Conservation (phyloP, 2,329 filamentous ascomycete species). For the Scytalidium sp. region DNA sequence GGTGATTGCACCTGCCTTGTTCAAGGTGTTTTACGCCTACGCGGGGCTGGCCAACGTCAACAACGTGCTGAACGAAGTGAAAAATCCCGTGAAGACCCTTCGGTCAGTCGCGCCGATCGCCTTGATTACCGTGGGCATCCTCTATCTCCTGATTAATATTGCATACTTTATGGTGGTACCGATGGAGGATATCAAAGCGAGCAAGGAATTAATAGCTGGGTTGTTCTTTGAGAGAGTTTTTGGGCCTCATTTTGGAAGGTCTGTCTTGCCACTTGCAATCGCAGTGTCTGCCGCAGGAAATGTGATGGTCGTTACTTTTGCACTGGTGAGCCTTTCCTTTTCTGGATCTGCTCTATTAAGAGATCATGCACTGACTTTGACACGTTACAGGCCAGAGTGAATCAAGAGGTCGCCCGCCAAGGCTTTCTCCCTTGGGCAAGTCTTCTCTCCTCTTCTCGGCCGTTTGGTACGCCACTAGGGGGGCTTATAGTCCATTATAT, state of each 20-base stretch:
- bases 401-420: constrained; percentile 45
- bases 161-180: constrained; percentile 60
- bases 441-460: constrained; percentile 26
- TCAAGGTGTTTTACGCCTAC: constrained; percentile 55
- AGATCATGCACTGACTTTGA: constrained; percentile 9
- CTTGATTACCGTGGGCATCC: constrained; percentile 46
- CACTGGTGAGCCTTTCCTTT: constrained; percentile 45
- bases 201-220: constrained; percentile 52
- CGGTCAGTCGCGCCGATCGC: constrained; percentile 54
- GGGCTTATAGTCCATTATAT: constrained; percentile 57
- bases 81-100: constrained; percentile 53
- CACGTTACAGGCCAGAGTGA: constrained; percentile 39
- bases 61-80: constrained; percentile 56
- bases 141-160: constrained; percentile 57
- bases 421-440: constrained; percentile 42
- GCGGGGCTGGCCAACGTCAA: constrained; percentile 52
- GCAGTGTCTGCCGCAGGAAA: constrained; percentile 46
- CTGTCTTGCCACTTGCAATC: constrained; percentile 42
- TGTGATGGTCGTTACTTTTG: constrained; percentile 47
- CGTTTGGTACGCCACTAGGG: constrained; percentile 23
- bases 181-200: constrained; percentile 50
- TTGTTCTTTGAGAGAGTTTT: constrained; percentile 56
- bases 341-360: constrained; percentile 1
- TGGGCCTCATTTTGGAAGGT: constrained; percentile 36
- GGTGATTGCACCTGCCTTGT: constrained; percentile 52